Conservation (phyloP, 176 grass and related monocot genomes). For the Otatea glauca region DNA sequence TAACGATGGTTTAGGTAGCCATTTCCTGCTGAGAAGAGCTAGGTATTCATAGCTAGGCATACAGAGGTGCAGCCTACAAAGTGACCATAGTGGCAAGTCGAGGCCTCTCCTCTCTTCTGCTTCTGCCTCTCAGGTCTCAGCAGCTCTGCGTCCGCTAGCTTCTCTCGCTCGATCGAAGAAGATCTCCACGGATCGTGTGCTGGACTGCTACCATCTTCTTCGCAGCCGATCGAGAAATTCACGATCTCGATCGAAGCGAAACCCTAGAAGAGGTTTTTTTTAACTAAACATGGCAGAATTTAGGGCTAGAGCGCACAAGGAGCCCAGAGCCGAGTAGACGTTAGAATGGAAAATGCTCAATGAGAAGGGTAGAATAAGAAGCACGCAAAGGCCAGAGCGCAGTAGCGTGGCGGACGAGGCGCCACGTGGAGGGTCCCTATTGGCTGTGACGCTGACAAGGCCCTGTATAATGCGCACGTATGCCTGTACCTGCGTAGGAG, state of each 20-base stretch:
- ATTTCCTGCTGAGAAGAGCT: not conserved
- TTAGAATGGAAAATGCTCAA: not conserved
- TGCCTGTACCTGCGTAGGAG: too few species aligned
- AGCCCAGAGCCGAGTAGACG: conserved; percentile 14
- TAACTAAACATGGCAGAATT: conserved; percentile 4
- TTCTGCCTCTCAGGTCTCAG: not conserved
- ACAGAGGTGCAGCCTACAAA: not conserved
- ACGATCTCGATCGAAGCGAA: not conserved
- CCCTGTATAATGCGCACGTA: not conserved
- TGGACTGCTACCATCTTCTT: not conserved
- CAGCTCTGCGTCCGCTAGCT: too few species aligned
- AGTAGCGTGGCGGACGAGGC: too few species aligned
- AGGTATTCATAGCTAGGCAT: not conserved
- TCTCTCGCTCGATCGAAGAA: not conserved
- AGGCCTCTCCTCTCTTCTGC: not conserved
- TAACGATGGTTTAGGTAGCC: not conserved
- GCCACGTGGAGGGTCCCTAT: not conserved
- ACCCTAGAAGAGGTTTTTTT: not conserved
- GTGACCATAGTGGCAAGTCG: not conserved
- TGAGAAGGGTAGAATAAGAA: not conserved
- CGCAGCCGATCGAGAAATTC: not conserved
- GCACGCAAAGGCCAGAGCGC: not conserved
- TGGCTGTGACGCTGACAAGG: not conserved
- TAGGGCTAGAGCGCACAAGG: not conserved
- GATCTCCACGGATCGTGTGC: not conserved